Evolutionary conservation across 2,329 filamentous ascomycete genomes (phyloP).

Genomic region (Pestalotiopsis sp.): DNA sequence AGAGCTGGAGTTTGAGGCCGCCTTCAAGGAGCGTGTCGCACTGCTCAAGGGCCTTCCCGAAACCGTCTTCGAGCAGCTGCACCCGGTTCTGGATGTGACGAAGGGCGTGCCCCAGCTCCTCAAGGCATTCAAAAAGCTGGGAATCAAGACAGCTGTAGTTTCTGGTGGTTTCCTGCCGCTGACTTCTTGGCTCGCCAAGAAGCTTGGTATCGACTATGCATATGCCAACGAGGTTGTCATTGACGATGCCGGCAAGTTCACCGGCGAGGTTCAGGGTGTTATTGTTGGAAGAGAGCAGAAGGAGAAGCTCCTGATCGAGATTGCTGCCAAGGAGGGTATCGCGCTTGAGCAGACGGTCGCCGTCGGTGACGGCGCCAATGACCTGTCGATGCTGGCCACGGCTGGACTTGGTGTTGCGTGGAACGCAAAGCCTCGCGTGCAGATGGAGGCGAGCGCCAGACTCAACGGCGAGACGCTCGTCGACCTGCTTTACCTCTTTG

Average conservation of each 20-base stretch:
- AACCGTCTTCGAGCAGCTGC: constrained; percentile 78
- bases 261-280: constrained; percentile 70
- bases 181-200: constrained; percentile 80
- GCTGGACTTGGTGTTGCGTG: constrained; percentile 81
- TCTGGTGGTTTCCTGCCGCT: constrained; percentile 92
- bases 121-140: constrained; percentile 72
- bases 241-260: constrained; percentile 61
- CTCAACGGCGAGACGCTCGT: constrained; percentile 72
- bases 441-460: constrained; percentile 73
- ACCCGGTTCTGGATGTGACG: constrained; percentile 77
- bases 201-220: constrained; percentile 85
- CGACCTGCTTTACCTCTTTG: constrained; percentile 75
- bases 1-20: constrained; percentile 87
- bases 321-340: constrained; percentile 69
- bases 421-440: constrained; percentile 82
- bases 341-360: constrained; percentile 69
- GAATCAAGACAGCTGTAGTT: constrained; percentile 86
- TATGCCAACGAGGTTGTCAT: constrained; percentile 83
- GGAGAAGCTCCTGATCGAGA: constrained; percentile 69
- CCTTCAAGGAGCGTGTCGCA: constrained; percentile 77
- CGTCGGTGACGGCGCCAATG: constrained; percentile 82
- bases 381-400: constrained; percentile 76
- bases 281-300: constrained; percentile 81
- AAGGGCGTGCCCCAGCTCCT: constrained; percentile 78
- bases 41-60: constrained; percentile 81